Evolutionary conservation across 2,329 filamentous ascomycete species (phyloP), one percentile per base, ranked within the genome.

Genomic region (Claviceps fusiformis): DNA sequence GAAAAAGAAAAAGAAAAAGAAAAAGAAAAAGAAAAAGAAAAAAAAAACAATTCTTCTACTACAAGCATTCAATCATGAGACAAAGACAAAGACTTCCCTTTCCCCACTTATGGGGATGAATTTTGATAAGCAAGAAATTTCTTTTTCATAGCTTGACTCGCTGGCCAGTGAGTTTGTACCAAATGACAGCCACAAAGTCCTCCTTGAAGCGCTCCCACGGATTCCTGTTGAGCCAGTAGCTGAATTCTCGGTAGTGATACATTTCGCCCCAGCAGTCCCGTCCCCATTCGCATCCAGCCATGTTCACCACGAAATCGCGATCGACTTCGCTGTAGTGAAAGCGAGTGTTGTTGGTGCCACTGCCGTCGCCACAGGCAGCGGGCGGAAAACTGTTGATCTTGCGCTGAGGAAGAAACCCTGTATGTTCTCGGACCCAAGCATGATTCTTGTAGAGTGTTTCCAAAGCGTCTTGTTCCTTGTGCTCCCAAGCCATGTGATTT

Each of bases 261-360:
- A 98, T 96, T 72, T 98, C 93, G 43, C 85, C 86, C 92, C 92
- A 97, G 70, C 93, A 98, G 72, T 98, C 92, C 52, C 93, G 82
- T 4, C 92, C 92, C 86, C 89, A 97, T 70, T 95, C 87, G 68
- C 93, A 98, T 4, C 93, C 93, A 6, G 93, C 93, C 92, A 98
- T 97, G 70, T 96, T 98, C 64, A 98, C 92, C 50, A 97, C 63
- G 65, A 98, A 96, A 69, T 98, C 93, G 33, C 89, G 82, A 57
- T 95, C 90, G 46, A 81, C 77, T 69, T 93, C 78, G 62, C 87
- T 78, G 68, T 98, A 98, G 71, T 98, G 95, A 58, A 95, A 85
- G 17, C 78, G 78, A 1, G 82, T 79, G 63, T 96, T 82, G 62
- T 87, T 83, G 53, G 81, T 81, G 17, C 66, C 66, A 4, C 58